These are phyloP conservation scores for Phanerochaete sordida DNA, from an alignment of 768 basidiomycete species.

Conservation along the genomic window DNA sequence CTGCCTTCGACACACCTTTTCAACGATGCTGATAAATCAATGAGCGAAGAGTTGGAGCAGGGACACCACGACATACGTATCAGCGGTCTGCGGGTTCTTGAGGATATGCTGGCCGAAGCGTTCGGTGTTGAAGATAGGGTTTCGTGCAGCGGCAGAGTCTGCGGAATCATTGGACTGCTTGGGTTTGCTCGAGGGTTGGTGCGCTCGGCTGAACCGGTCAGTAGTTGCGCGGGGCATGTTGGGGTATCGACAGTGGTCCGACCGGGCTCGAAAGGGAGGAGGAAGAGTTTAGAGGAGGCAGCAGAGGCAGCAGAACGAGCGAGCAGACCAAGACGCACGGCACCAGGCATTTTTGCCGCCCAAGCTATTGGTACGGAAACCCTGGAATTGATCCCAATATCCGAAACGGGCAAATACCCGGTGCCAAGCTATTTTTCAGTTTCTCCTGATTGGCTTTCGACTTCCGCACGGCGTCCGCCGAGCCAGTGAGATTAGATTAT, in stretches of 20 bases:
- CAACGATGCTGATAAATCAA: constrained; percentile 47
- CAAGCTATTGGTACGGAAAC: too few relatives aligned
- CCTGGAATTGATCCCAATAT: too few relatives aligned
- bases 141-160: constrained; percentile 48
- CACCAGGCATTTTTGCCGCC: too few relatives aligned
- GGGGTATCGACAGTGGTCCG: background rate
- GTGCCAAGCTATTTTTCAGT: too few relatives aligned
- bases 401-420: too few relatives aligned
- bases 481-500: background rate
- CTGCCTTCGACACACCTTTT: constrained; percentile 39
- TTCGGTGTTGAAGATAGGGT: constrained; percentile 92
- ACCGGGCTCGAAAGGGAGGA: too few relatives aligned
- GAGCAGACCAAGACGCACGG: too few relatives aligned
- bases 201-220: constrained; percentile 66
- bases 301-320: too few relatives aligned
- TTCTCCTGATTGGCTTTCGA: too few relatives aligned
- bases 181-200: constrained; percentile 52
- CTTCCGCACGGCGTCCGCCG: too few relatives aligned
- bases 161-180: constrained; percentile 44
- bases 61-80: constrained; percentile 56
- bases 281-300: too few relatives aligned
- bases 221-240: constrained; percentile 79
- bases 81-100: constrained; percentile 88
- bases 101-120: constrained; percentile 97
- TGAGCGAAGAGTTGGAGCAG: constrained; percentile 9